Percentiles rank a stretch among this genome's conserved stretches.
These are phyloP conservation scores for Xylaria bambusicola DNA, from an alignment of 495 filamentous ascomycete species.

Conservation along the genomic window DNA sequence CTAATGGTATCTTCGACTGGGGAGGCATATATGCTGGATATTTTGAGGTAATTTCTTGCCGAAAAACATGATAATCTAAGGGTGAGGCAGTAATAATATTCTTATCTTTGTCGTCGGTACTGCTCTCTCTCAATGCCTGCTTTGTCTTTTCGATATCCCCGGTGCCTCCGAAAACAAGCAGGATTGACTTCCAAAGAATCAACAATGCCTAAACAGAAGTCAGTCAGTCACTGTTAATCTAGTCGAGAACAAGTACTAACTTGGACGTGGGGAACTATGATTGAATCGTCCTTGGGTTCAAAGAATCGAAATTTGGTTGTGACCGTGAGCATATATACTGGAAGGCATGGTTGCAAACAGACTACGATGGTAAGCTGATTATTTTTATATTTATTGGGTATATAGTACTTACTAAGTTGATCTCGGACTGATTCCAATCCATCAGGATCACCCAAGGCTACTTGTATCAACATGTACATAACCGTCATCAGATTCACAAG, in stretches of 20 bases:
- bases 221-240: slow-evolving; percentile 23
- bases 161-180: slow-evolving; percentile 80
- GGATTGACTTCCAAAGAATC: slow-evolving; percentile 85
- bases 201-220: slow-evolving; percentile 55
- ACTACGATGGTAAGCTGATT: slow-evolving; percentile 42
- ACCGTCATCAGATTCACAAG: slow-evolving; percentile 64
- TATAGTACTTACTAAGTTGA: slow-evolving; percentile 42
- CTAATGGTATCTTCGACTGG: slow-evolving; percentile 76
- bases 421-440: slow-evolving; percentile 40
- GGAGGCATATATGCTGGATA: slow-evolving; percentile 96
- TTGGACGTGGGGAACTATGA: slow-evolving; percentile 27
- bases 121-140: slow-evolving; percentile 55
- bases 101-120: slow-evolving; percentile 50
- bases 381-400: slow-evolving; percentile 2
- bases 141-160: slow-evolving; percentile 74
- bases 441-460: slow-evolving; percentile 53
- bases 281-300: slow-evolving; percentile 56
- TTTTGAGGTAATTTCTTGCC: slow-evolving; percentile 98
- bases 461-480: slow-evolving; percentile 73
- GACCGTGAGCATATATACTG: slow-evolving; percentile 72
- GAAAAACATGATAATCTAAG: slow-evolving; percentile 92
- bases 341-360: slow-evolving; percentile 64
- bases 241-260: not conserved
- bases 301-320: slow-evolving; percentile 86
- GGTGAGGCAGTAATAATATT: slow-evolving; percentile 84